Base-by-base conservation (phyloP, 2,329 filamentous ascomycete genomes). In the Trichophyton simii region DNA sequence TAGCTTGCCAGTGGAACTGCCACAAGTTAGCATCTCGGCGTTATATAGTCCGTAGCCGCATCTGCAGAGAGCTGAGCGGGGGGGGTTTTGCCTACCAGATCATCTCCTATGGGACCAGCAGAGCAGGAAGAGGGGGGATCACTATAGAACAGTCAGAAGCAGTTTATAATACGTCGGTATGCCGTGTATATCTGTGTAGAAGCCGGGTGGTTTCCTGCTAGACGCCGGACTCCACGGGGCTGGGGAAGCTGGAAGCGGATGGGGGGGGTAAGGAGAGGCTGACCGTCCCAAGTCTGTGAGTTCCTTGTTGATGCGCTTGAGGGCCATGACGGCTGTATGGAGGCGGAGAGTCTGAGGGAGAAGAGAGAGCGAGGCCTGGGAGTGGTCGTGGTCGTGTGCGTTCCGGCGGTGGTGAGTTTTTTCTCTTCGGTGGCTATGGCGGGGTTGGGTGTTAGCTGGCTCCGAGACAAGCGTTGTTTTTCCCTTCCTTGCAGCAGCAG, bases 1-100 rank as follows among this genome's bases (percentile, higher is more conserved):
- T 99, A 72, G 94, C 94, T 87, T 99, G 94, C 94, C 94, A 99
- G 86, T 97, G 94, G 76, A 99, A 99, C 92, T 99, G 71, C 57
- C 36, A 20, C 9, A 52, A 11, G 42, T 58, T 22, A 28, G 57
- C 13, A 25, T 44, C 41, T 44, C 41, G 41, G n/a, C 5, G n/a
- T 44, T 38, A 28, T n/a, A 22, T 36, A 7, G 57, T 9, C 7
- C 18, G 41, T 25, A 46, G 22, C 22, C 22, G 22, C 3, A n/a
- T 20, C 46, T 13, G 44, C 28, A 31, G 6, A 31, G 6, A 31
- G 6, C 28, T 46, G 67, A 20, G 41, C 38, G 68, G 67, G 67
- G 66, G n/a, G 54, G 22, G 22, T 22, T 22, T 22, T 66, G 65
- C 90, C 73, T 91, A 97, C 94, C 85, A 99, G 78, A 82, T 99